Conservation (phyloP, 176 grass and related monocot species). For the Puya raimondii region DNA sequence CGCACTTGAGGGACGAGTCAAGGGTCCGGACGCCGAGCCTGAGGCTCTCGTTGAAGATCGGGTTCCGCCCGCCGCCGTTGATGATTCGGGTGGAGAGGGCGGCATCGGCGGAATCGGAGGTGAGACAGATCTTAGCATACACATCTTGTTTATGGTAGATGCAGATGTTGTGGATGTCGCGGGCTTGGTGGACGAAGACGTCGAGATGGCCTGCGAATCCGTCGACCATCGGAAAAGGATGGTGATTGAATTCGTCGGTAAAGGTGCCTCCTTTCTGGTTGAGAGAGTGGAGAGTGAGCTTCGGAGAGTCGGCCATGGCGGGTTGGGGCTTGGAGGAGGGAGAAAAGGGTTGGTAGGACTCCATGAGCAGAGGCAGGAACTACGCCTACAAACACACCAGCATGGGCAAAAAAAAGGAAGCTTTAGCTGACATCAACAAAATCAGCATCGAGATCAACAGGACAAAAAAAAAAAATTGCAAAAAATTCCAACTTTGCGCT, state of each 20-base stretch:
- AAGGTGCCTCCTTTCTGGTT: slow-evolving; percentile 16
- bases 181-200: slow-evolving; percentile 69
- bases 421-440: not conserved
- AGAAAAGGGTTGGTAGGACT: slow-evolving; percentile 6
- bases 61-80: slow-evolving; percentile 66
- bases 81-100: slow-evolving; percentile 67
- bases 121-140: slow-evolving; percentile 78
- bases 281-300: not conserved
- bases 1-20: slow-evolving; percentile 55
- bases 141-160: slow-evolving; percentile 99
- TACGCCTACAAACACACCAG: not conserved
- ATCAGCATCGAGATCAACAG: not conserved
- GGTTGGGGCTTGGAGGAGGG: not conserved
- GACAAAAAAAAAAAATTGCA: not conserved
- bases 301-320: not conserved
- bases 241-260: slow-evolving; percentile 12
- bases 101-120: slow-evolving; percentile 30
- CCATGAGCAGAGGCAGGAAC: not conserved
- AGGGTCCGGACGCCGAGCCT: slow-evolving; percentile 40
- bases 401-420: slow-evolving; percentile 5
- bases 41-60: slow-evolving; percentile 66
- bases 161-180: slow-evolving; percentile 90
- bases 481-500: not conserved
- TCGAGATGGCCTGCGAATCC: slow-evolving; percentile 54
- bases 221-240: not conserved